Evolutionary conservation across 306 rosid genomes (phyloP), one percentile per base, ranked within the genome.

Genomic region (Adenanthera pavonina): DNA sequence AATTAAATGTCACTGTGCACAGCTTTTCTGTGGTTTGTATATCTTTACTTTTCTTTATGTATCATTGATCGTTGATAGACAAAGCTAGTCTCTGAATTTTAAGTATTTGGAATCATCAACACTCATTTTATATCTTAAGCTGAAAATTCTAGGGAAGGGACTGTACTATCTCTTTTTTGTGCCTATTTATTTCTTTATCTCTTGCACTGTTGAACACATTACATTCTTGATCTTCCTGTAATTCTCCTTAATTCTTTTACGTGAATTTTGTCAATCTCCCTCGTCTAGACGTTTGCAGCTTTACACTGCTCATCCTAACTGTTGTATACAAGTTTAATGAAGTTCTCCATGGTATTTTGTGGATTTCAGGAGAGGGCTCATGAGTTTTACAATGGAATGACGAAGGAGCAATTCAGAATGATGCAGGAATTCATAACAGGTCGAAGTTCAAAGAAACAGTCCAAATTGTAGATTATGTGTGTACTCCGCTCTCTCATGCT

Each of bases 391-490:
- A 90, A 83, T 10, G 93, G 97, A 84, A 95, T 91, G 97, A 91
- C 95, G 25, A 91, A 90, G 84, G 97, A 90, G 61, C 95, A 91
- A 84, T 95, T 95, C 82, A 84, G 73, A 87, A 90, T 89, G 85
- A 95, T 95, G 99, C 95, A 89, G 85, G 95, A 92, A 83, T 95
- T 92, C 60, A 92, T 93, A 80, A 92, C 93, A 2, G 90, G 95
- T 79, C 89, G 95, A 78, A 80, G 92, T 86, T 88, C 91, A 8
- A 89, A 91, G 87, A 88, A 87, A 73, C 94, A 86, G 51, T 88
- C 98, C 33, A 94, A 91, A 91, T 72, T 94, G 85, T 94, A 94
- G 88, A 76, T 51, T 61, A 17, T 53, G 38, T 59, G 34, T 46
- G 9, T 74, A 17, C 59, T 30, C 20, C 51, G 66, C 76, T 79